Evolutionary conservation across 805 yeast genomes (phyloP).

Genomic region (Schwanniomyces sp.): DNA sequence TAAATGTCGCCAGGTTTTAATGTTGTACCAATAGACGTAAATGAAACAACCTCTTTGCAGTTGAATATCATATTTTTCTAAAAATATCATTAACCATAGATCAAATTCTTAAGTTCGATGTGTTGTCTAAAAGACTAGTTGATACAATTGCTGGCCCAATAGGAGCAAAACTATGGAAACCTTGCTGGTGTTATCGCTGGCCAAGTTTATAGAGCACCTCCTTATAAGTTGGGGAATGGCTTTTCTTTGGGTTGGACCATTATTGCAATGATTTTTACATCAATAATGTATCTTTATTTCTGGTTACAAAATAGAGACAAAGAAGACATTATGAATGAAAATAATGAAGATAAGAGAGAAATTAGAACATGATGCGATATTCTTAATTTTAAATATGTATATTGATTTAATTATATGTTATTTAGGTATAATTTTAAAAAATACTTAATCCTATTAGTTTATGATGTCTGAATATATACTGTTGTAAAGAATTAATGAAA

Average conservation of each 20-base stretch:
- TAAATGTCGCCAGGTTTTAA: conserved; percentile 52
- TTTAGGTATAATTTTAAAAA: too few species aligned
- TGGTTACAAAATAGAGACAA: too few species aligned
- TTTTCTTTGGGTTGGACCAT: conserved; percentile 34
- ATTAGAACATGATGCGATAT: too few species aligned
- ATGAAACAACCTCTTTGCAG: conserved; percentile 42
- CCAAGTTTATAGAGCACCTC: conserved; percentile 30
- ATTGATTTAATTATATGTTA: too few species aligned
- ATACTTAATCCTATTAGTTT: too few species aligned
- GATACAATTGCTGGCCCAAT: conserved; percentile 55
- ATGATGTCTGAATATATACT: too few species aligned
- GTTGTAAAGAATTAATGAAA: too few species aligned
- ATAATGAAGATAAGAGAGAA: too few species aligned
- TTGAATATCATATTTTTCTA: conserved; percentile 52
- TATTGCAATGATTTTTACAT: background rate
- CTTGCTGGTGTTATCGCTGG: conserved; percentile 35
- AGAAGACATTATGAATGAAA: too few species aligned
- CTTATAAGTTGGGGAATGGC: conserved; percentile 39
- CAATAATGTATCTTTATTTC: too few species aligned
- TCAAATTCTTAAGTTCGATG: conserved; percentile 31
- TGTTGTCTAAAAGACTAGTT: conserved; percentile 24
- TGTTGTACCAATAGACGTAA: conserved; percentile 51
- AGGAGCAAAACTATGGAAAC: conserved; percentile 48
- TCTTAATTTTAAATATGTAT: too few species aligned
- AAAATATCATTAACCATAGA: conserved; percentile 48